Base-by-base conservation (phyloP, 768 basidiomycete species). In the Russula sp. region DNA sequence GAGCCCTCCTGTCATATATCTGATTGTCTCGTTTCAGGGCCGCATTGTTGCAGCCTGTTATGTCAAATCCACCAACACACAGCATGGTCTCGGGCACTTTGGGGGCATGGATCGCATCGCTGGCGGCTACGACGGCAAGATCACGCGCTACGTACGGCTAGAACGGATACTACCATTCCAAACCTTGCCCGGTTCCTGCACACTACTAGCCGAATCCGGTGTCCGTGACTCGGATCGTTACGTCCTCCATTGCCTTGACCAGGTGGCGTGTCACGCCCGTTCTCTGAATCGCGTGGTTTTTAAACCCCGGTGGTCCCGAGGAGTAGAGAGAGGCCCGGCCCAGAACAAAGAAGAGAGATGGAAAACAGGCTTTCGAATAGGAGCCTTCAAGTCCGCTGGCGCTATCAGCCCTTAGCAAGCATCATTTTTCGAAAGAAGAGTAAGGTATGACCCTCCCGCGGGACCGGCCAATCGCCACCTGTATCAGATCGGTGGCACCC, bases 211-310 rank as follows among this genome's bases (percentile, higher is more conserved):
- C 63, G 40, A 55, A 64, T 64, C 31, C 35, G 58, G 58, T 22
- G 54, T 60, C 63, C 63, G 63, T 64, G 63, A 60, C 63, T 64
- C 58, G 59, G 63, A 64, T 64, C 54, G 58, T 64, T 64, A 64
- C 63, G 63, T 64, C 45, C 59, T 22, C 54, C 34, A 49, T 22
- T 49, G 48, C 53, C 58, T 56, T 50, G 58, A 64, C 57, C 55
- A 59, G 63, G 63, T 64, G 63, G 54, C 54, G 54, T 64, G 63
- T 59, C 47, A 45, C 53, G 22, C 16, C 40, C 53, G 39, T 54
- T 31, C 58, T 50, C 44, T 35, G 34, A n/a, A 32, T 47, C 53
- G 59, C 59, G 54, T 60, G 54, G 34, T 31, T 54, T 64, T 64
- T 50, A 55, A 64, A 59, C 53, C 57, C 63, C 63, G 58, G 63